Percentiles rank a stretch among this genome's conserved stretches.
Conservation (phyloP, 2,329 filamentous ascomycete species). For the Alternaria conjuncta region DNA sequence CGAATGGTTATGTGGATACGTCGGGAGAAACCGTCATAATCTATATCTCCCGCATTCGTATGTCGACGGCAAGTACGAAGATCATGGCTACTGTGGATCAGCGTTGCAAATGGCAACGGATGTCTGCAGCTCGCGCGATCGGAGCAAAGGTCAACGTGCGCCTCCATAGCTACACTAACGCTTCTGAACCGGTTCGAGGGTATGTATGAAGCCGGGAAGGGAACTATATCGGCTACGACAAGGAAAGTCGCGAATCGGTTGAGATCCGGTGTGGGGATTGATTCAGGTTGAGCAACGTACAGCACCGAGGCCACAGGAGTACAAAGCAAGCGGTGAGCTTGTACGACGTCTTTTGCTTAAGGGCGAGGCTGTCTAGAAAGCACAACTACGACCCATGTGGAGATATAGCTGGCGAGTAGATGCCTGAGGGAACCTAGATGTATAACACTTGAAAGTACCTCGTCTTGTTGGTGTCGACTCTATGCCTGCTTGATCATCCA, state of each 20-base stretch:
- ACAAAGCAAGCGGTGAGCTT: constrained; percentile 34
- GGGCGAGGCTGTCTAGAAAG: not conserved
- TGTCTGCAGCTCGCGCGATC: constrained; percentile 29
- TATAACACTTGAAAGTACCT: not conserved
- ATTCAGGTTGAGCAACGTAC: constrained; percentile 25
- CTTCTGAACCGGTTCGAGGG: not conserved
- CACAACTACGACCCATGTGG: not conserved
- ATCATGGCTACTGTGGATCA: constrained; percentile 3
- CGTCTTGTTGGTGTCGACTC: not conserved
- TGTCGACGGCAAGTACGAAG: not conserved
- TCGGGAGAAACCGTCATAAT: not conserved
- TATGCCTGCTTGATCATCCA: not conserved
- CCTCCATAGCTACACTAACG: constrained; percentile 4
- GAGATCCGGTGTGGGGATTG: constrained; percentile 18
- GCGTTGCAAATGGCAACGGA: constrained; percentile 21
- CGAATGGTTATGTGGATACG: not conserved
- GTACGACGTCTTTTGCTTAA: constrained; percentile 18
- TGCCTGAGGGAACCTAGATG: not conserved
- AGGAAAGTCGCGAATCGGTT: constrained; percentile 30
- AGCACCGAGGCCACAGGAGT: constrained; percentile 17
- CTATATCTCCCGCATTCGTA: not conserved
- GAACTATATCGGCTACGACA: not conserved
- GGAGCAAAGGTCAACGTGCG: constrained; percentile 6
- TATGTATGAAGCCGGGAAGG: not conserved
- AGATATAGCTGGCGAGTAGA: not conserved